These are phyloP conservation scores for Baudoinia panamericana DNA, from an alignment of 495 filamentous ascomycete genomes.

Conservation along the genomic window DNA sequence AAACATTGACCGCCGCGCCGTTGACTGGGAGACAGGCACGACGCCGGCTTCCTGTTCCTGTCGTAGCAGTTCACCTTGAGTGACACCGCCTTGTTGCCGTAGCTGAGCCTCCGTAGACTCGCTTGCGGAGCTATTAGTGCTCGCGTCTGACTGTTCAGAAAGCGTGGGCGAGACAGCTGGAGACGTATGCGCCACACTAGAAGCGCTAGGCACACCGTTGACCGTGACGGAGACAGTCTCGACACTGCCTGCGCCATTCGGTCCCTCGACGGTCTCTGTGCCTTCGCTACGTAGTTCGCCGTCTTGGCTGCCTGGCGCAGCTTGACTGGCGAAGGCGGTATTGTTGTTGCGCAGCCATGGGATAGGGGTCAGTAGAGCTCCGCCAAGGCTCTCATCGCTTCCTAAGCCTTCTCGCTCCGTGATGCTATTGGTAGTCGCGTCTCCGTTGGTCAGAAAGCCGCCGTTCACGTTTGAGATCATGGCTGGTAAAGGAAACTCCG, in stretches of 20 bases:
- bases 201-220: slow-evolving; percentile 39
- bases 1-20: slow-evolving; percentile 22
- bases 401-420: slow-evolving; percentile 37
- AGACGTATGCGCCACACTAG: slow-evolving; percentile 11
- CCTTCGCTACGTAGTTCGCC: slow-evolving; percentile 50
- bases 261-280: slow-evolving; percentile 58
- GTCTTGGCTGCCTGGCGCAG: slow-evolving; percentile 20
- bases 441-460: slow-evolving; percentile 30
- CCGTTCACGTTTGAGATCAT: slow-evolving; percentile 30
- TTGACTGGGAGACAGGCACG: slow-evolving; percentile 39
- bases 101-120: slow-evolving; percentile 20
- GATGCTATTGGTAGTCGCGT: slow-evolving; percentile 20
- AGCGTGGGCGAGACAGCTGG: slow-evolving; percentile 18
- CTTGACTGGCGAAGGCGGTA: slow-evolving; percentile 17
- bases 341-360: slow-evolving; percentile 54
- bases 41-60: slow-evolving; percentile 66
- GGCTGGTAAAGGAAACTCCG: slow-evolving; percentile 68
- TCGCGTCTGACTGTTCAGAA: slow-evolving; percentile 20
- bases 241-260: slow-evolving; percentile 54
- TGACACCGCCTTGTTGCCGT: slow-evolving; percentile 42
- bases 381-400: slow-evolving; percentile 78
- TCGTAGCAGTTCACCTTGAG: slow-evolving; percentile 64
- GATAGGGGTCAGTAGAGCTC: slow-evolving; percentile 85
- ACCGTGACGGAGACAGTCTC: slow-evolving; percentile 58
- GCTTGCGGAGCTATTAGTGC: slow-evolving; percentile 9